Percentiles rank a stretch among this genome's conserved stretches.
phyloP scores from a whole-genome alignment of 257 asterid species.

The Coffea eugenioides region DNA sequence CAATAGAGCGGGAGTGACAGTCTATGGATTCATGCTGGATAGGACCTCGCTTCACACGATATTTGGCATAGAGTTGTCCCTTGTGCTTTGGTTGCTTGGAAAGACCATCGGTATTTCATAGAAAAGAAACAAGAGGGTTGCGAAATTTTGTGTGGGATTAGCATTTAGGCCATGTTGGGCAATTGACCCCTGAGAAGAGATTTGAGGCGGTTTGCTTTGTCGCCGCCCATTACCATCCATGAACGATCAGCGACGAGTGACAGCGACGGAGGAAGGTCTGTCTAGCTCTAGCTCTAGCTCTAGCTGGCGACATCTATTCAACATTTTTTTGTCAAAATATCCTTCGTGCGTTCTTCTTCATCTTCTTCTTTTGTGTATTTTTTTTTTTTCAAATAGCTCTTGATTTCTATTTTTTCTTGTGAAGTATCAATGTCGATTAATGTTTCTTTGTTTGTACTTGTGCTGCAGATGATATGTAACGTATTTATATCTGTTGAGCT shows the following conservation, averaged over 20 bases:
- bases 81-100: conserved; percentile 92
- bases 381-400: no score
- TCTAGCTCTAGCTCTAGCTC: no score
- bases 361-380: neutral
- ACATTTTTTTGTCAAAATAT: conserved; percentile 2
- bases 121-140: conserved; percentile 16
- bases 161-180: neutral
- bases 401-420: neutral
- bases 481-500: no score
- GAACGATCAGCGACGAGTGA: neutral
- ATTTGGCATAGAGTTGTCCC: conserved; percentile 76
- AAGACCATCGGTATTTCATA: conserved; percentile 77
- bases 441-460: neutral
- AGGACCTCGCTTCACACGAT: conserved; percentile 74
- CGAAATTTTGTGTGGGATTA: neutral
- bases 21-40: conserved; percentile 91
- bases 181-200: neutral
- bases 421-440: neutral
- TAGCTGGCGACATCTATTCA: neutral
- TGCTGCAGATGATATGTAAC: neutral
- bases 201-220: neutral
- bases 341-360: neutral
- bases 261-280: neutral
- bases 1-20: conserved; percentile 84
- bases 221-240: conserved; percentile 6